These are phyloP conservation scores for Viridothelium virens DNA, from an alignment of 495 filamentous ascomycete genomes.

Conservation along the genomic window DNA sequence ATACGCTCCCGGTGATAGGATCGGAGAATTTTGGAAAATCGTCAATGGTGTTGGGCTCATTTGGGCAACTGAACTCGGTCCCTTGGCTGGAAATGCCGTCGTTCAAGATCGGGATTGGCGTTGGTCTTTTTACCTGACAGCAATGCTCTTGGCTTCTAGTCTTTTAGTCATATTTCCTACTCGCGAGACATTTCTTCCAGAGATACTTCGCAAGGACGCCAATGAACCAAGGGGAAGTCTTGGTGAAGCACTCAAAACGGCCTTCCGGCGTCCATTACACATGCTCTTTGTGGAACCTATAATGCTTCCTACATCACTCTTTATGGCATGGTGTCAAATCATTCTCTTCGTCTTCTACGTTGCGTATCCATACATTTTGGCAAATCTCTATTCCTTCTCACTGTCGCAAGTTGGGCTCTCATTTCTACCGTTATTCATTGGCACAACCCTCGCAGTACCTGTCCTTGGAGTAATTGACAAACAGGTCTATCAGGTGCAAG, in stretches of 20 bases:
- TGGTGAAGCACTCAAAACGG: conserved; percentile 23
- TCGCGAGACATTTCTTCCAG: conserved; percentile 33
- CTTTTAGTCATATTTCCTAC: conserved; percentile 30
- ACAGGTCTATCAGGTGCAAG: not conserved
- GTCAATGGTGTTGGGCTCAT: not conserved
- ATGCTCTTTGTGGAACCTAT: conserved; percentile 32
- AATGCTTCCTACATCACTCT: conserved; percentile 16
- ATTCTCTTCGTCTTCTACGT: conserved; percentile 7
- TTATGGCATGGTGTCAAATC: not conserved
- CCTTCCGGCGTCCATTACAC: conserved; percentile 25
- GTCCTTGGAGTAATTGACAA: not conserved
- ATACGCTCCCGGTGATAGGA: conserved; percentile 2
- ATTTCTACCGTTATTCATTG: not conserved
- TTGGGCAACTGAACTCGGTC: conserved; percentile 27
- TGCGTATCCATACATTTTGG: not conserved
- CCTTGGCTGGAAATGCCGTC: conserved; percentile 27
- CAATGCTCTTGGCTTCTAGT: not conserved
- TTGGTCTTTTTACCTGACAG: conserved; percentile 24
- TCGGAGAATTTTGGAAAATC: not conserved
- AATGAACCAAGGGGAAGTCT: conserved; percentile 19
- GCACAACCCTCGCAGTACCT: not conserved
- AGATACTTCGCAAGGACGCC: conserved; percentile 34
- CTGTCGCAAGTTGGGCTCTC: not conserved
- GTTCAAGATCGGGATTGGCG: conserved; percentile 23
- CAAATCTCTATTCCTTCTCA: not conserved